Conservation (phyloP, 2,329 filamentous ascomycete genomes). For the Neopestalotiopsis sp. region DNA sequence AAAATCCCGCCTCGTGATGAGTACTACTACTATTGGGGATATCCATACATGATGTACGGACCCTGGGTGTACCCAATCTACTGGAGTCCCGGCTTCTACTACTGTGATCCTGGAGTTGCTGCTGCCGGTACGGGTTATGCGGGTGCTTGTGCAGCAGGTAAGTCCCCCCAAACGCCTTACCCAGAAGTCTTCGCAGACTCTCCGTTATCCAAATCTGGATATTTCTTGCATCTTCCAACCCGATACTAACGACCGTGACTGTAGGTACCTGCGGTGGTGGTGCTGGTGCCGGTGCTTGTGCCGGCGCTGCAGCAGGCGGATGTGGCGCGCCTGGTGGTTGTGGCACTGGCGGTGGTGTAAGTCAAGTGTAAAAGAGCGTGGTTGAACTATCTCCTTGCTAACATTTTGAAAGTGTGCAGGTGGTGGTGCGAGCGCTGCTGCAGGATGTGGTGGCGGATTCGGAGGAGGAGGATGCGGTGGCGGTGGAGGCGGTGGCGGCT, state of each 20-base stretch:
- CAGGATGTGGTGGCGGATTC: conserved; percentile 30
- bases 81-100: conserved; percentile 51
- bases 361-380: not conserved
- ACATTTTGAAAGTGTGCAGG: conserved; percentile 34
- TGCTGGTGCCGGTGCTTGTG: conserved; percentile 42
- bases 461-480: conserved; percentile 28
- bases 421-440: conserved; percentile 30
- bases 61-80: conserved; percentile 50
- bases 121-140: conserved; percentile 41
- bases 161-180: too few relatives aligned
- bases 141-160: conserved; percentile 43
- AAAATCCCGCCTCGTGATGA: conserved; percentile 51
- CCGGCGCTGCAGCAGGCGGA: conserved; percentile 33
- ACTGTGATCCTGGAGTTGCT: conserved; percentile 44
- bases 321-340: conserved; percentile 40
- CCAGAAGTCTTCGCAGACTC: too few relatives aligned
- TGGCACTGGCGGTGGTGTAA: conserved; percentile 26
- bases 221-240: too few relatives aligned
- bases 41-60: conserved; percentile 53
- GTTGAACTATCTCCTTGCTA: not conserved
- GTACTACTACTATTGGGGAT: conserved; percentile 60
- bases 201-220: fast-evolving
- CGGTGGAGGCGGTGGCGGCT: conserved; percentile 32
- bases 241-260: too few relatives aligned
- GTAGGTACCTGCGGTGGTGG: conserved; percentile 51